These are phyloP conservation scores for Neurospora sp. DNA, from an alignment of 2,329 filamentous ascomycete genomes.

Conservation along the genomic window DNA sequence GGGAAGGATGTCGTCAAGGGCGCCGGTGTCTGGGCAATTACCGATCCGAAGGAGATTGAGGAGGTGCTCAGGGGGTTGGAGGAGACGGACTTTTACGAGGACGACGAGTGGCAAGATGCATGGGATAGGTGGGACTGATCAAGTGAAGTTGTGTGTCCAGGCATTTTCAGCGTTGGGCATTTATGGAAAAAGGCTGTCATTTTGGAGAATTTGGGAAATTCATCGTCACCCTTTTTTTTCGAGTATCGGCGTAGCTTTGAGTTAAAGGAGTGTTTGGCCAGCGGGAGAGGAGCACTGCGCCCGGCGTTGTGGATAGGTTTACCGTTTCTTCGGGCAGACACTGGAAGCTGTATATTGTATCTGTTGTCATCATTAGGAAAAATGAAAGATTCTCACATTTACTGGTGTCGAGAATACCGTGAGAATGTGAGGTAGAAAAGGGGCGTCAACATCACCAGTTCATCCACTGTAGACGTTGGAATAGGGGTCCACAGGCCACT, in stretches of 20 bases:
- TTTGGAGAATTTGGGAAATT: background rate
- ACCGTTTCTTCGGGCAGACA: background rate
- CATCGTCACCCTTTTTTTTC: background rate
- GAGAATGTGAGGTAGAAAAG: background rate
- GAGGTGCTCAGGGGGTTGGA: slow-evolving; percentile 56
- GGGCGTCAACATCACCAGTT: background rate
- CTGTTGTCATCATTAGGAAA: background rate
- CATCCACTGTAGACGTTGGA: background rate
- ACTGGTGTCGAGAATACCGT: too few relatives aligned
- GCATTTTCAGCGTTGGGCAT: background rate
- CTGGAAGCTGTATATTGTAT: background rate
- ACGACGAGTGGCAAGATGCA: slow-evolving; percentile 29
- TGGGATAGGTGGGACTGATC: background rate
- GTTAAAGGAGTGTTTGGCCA: background rate
- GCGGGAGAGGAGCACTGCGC: background rate
- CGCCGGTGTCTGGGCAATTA: slow-evolving; percentile 88
- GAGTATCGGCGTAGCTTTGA: background rate
- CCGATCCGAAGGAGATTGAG: slow-evolving; percentile 66
- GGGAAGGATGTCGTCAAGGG: slow-evolving; percentile 71
- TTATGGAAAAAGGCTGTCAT: background rate
- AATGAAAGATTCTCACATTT: background rate
- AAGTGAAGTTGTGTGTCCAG: background rate
- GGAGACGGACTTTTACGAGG: slow-evolving; percentile 46
- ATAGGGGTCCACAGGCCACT: background rate
- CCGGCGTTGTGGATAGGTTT: background rate